Percentiles rank a stretch among this genome's conserved stretches.
phyloP scores from a whole-genome alignment of 768 basidiomycete genomes.

The Coprinopsis sp. region DNA sequence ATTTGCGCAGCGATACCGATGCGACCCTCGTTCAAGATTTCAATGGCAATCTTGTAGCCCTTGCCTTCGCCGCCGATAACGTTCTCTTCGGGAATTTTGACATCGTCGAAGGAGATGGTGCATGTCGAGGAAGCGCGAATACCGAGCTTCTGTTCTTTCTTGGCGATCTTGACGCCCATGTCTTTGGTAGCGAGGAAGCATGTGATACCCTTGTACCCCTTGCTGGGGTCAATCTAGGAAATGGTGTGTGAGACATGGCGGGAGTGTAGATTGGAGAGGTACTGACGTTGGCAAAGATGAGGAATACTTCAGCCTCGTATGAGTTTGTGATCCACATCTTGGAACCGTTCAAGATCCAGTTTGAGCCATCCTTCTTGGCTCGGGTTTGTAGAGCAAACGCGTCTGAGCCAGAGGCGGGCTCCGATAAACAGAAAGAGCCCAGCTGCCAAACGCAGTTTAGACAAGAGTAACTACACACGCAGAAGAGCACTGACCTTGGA shows the following conservation, averaged over 20 bases:
- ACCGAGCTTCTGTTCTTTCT: constrained; percentile 98
- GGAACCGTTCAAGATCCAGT: constrained; percentile 90
- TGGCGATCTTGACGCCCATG: constrained; percentile 95
- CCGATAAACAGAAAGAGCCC: constrained; percentile 93
- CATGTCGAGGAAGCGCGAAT: constrained; percentile 97
- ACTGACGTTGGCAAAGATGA: constrained; percentile 90
- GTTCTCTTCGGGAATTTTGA: constrained; percentile 80
- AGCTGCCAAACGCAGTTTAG: too few relatives aligned
- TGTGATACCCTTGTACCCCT: constrained; percentile 99
- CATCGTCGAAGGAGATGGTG: constrained; percentile 89
- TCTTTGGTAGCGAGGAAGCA: constrained; percentile 96
- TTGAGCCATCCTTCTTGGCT: constrained; percentile 79
- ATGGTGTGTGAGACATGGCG: not conserved
- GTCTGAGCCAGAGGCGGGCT: constrained; percentile 90
- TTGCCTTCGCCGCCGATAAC: constrained; percentile 88
- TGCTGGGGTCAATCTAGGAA: constrained; percentile 69
- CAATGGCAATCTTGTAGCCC: constrained; percentile 97
- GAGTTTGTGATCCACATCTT: constrained; percentile 99
- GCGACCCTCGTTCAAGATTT: constrained; percentile 94
- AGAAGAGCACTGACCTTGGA: constrained; percentile 67
- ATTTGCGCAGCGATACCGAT: constrained; percentile 99
- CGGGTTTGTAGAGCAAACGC: constrained; percentile 95
- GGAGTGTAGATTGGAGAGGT: not conserved
- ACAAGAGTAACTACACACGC: too few relatives aligned
- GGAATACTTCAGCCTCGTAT: constrained; percentile 83